Base-by-base conservation (phyloP, 2,329 filamentous ascomycete species). In the Epicoccum sorghinum region DNA sequence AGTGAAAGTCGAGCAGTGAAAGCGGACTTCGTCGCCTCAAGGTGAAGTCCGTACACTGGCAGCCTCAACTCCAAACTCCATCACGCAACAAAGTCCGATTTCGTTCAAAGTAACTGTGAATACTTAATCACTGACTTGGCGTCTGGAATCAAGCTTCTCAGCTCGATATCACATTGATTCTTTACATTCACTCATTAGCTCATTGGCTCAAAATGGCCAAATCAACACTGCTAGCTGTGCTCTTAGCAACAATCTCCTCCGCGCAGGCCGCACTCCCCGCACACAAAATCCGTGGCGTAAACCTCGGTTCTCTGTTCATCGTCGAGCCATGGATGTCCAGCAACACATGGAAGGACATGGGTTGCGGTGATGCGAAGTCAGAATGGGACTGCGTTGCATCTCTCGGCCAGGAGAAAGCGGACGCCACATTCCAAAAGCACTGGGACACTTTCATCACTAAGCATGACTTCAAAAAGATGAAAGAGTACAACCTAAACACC, bases 261-360 rank as follows among this genome's bases (percentile, higher is more conserved):
- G 22, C 25, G 18, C 27, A 13, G 2, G 50, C 50, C 14, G 14
- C 23, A 12, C 52, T 62, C 12, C 57, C 62, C 1, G 47, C 6
- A 40, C 30, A 52, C 33, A 83, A 82, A 63, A 80, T 85, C 45
- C 79, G 82, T 4, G 83, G 83, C 29, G 82, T 85, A 52, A 84
- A 85, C 59, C 68, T 84, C 3, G 81, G 83, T 7, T 77, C 78
- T 1, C 74, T 78, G 33, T 82, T 84, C 59, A 63, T 84, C 46
- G 70, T 79, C 22, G 82, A 85, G 69, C 81, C 80, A n/a, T 85
- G 82, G 83, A 80, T 84, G 64, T 78, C 78, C 47, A 61, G 62
- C 18, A 61, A 66, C 13, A 75, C 76, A 47, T 85, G 83, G 82
- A 66, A 58, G 13, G 60, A 59, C 22, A 82, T 83, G 62, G 80